Base-by-base conservation (phyloP, 805 yeast genomes). In the Kodamaea leandrae region DNA sequence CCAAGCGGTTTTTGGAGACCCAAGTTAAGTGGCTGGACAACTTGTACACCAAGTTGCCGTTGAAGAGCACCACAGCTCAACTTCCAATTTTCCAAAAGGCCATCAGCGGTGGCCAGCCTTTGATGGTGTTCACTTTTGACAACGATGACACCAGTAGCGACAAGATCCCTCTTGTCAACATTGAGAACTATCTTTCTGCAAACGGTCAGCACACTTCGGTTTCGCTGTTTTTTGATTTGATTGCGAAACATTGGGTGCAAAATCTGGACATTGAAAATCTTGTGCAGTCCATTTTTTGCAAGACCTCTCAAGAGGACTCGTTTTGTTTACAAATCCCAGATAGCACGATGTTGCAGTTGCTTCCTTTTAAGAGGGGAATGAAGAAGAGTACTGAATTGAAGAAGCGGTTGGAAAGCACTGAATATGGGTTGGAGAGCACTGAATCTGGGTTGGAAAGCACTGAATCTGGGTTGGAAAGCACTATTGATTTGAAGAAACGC, bases 231-330 rank as follows among this genome's bases (percentile, higher is more conserved):
- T 72, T 74, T 50, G 77, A 74, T 44, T 43, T 49, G 1, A 60
- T 75, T 50, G 72, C 77, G 0, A 49, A 51, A 18, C 55, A 53
- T 9, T 75, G 78, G 79, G 49, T 63, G 2, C 51, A 54, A 16
- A 55, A 54, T 6, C 44, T 63, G 9, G 54, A 60, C 10, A 56
- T 63, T 37, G 52, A 54, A 12, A 57, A 58, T 20, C 54, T 76
- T 24, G 46, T 72, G 2, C 64, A 65, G 34, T 72, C 78, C 0
- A 56, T 58, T 1, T 71, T 72, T 45, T 76, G 80, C 45, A 66
- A 74, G 3, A 54, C 68, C 3, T 60, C 61, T 37, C 36, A 48
- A 1, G 26, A 36, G 0, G 51, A 57, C 12, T 61, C 77, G 32
- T 64, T 57, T 39, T 76, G 81, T 51, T 36, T 72, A 7, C 58